Base-by-base conservation (phyloP, 2,329 filamentous ascomycete species). In the Calcarisporium arbuscula region DNA sequence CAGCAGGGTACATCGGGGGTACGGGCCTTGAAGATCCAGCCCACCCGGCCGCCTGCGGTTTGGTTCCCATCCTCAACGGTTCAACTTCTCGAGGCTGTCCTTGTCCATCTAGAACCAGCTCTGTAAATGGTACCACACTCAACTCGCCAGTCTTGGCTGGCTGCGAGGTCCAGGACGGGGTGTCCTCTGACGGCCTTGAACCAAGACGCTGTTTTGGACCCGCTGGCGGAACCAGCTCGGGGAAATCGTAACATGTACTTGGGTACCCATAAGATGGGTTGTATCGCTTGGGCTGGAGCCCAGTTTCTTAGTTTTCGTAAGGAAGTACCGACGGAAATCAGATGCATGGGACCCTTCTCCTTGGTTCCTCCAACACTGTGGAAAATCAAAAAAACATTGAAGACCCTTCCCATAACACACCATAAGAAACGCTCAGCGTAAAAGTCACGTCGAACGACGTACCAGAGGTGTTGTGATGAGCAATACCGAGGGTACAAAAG, bases 241-340 rank as follows among this genome's bases (percentile, higher is more conserved):
- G 92, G 82, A 98, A 98, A 64, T 98, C 92, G 61, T 98, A 98
- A n/a, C 35, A 96, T 92, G 59, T 95, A 98, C 65, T 98, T n/a
- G 92, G 19, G 92, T 98, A 45, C 92, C 92, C 89, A 98, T 95
- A 43, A 96, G 71, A 60, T 98, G 92, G 48, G 92, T 95, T 95
- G 80, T 98, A 96, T 51, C 92, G 81, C 80, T 96, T 96, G 43
- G 92, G 92, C 68, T 98, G 92, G 41, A 98, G 76, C 72, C n/a
- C 89, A 94, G 64, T 95, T n/a, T 94, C 80, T 98, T 98, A 56
- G 90, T 95, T n/a, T 23, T 90, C 83, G 64, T 98, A 98, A 16
- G 92, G 88, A n/a, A 4, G 88, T 89, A 28, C 80, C 85, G 46
- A 96, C 89, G 5, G 89, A 80, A 55, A 94, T 77, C 61, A 98